A percentile compares a stretch with the other conserved stretches of the same genome.
phyloP scores from a whole-genome alignment of 768 basidiomycete genomes.

The Hypholoma fasciculare region DNA sequence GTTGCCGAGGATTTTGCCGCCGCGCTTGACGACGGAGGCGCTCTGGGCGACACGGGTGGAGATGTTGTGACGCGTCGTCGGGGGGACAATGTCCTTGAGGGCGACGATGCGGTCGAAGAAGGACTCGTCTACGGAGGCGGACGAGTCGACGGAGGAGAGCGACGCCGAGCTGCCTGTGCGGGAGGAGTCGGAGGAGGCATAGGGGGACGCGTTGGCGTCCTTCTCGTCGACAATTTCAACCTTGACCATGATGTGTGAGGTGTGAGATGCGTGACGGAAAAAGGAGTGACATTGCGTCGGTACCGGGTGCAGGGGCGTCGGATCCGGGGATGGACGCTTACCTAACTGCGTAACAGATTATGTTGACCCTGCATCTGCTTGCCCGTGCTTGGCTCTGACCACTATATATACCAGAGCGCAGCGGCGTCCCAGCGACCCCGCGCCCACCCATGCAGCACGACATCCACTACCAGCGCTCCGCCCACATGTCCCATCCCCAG shows the following conservation, averaged over 20 bases:
- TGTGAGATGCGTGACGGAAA: conserved; percentile 22
- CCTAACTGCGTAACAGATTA: conserved; percentile 23
- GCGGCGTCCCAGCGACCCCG: conserved; percentile 18
- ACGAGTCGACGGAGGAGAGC: conserved; percentile 79
- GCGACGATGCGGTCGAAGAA: conserved; percentile 86
- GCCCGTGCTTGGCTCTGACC: conserved; percentile 25
- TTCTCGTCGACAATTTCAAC: conserved; percentile 88
- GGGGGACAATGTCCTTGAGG: conserved; percentile 95
- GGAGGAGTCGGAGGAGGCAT: conserved; percentile 73
- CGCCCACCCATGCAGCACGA: conserved; percentile 35
- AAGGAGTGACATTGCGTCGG: conserved; percentile 18
- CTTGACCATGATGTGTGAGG: conserved; percentile 73
- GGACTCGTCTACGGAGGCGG: conserved; percentile 74
- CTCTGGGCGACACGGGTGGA: conserved; percentile 59
- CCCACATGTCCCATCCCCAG: conserved; percentile 29
- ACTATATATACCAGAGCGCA: conserved; percentile 37
- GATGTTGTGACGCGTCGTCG: conserved; percentile 81
- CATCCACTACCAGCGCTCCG: conserved; percentile 20
- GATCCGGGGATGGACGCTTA: conserved; percentile 24
- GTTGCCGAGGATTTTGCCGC: conserved; percentile 77
- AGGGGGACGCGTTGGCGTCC: conserved; percentile 71
- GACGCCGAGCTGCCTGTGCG: conserved; percentile 70
- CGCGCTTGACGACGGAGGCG: conserved; percentile 62
- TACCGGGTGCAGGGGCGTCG: conserved; percentile 22
- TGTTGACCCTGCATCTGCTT: conserved; percentile 21